Conservation (phyloP, 306 rosid genomes). For the Begonia fuchsioides region DNA sequence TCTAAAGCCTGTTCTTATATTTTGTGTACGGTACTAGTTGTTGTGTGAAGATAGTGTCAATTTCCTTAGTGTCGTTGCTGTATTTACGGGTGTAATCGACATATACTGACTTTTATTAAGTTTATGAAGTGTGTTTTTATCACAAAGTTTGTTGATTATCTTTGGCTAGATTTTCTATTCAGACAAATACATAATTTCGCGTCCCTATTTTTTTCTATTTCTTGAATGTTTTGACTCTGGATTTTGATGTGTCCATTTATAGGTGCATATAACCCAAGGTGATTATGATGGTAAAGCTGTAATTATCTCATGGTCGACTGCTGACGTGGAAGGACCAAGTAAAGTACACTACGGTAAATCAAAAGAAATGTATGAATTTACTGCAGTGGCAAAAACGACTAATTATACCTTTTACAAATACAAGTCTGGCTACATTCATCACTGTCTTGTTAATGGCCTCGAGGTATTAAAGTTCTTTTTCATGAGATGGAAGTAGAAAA, state of each 20-base stretch:
- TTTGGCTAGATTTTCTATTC: no score
- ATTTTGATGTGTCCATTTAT: neutral
- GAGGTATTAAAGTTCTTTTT: slow-evolving; percentile 28
- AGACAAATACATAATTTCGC: no score
- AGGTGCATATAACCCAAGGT: slow-evolving; percentile 97
- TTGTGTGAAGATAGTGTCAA: no score
- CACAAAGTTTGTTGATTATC: no score
- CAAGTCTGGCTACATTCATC: slow-evolving; percentile 84
- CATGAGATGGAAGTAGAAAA: slow-evolving; percentile 4
- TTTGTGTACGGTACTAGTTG: no score
- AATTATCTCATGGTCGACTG: slow-evolving; percentile 78
- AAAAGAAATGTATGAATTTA: slow-evolving; percentile 19
- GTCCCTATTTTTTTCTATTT: no score
- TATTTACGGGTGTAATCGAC: no score
- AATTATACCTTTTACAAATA: slow-evolving; percentile 71
- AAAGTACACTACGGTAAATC: slow-evolving; percentile 52
- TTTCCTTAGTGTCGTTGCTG: no score
- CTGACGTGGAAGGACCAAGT: slow-evolving; percentile 49
- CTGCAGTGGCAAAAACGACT: slow-evolving; percentile 37
- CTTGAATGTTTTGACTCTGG: no score
- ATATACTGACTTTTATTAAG: no score
- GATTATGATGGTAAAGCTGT: slow-evolving; percentile 92
- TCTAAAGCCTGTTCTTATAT: no score
- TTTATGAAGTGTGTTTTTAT: no score
- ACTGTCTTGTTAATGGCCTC: slow-evolving; percentile 64